Percentiles rank a stretch among this genome's conserved stretches.
phyloP scores from a whole-genome alignment of 2,329 filamentous ascomycete genomes.

The Pezicula radicicola region DNA sequence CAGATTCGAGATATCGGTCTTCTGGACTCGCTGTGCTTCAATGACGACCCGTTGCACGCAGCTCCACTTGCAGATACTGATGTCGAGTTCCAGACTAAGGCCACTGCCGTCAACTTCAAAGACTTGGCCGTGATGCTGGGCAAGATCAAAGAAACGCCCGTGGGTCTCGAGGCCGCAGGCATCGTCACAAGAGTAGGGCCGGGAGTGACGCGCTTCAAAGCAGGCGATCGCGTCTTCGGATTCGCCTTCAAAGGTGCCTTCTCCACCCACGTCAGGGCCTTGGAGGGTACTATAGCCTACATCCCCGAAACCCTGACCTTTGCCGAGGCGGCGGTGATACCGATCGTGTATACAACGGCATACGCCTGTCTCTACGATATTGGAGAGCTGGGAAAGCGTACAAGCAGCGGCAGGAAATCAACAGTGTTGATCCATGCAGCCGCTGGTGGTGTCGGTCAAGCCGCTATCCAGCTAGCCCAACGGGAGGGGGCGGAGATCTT shows the following conservation, averaged over 20 bases:
- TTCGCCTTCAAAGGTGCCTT: conserved; percentile 25
- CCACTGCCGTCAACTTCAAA: conserved; percentile 39
- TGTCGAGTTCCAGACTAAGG: conserved; percentile 33
- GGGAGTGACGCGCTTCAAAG: not conserved
- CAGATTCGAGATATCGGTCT: conserved; percentile 8
- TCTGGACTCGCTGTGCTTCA: conserved; percentile 11
- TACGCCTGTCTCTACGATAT: conserved; percentile 10
- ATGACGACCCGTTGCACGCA: conserved; percentile 2
- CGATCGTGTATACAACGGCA: conserved; percentile 10
- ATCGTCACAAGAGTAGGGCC: conserved; percentile 9
- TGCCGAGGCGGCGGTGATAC: conserved; percentile 12
- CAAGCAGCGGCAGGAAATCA: conserved; percentile 12
- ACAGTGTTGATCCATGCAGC: conserved; percentile 29
- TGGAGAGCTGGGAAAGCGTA: not conserved
- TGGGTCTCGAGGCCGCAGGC: conserved; percentile 10
- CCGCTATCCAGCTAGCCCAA: conserved; percentile 26
- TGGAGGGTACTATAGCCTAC: conserved; percentile 15
- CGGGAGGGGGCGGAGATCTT: conserved; percentile 23
- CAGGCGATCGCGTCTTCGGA: conserved; percentile 14
- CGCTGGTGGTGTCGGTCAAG: conserved; percentile 28
- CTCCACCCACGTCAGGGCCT: conserved; percentile 25
- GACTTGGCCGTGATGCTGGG: conserved; percentile 36
- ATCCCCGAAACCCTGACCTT: conserved; percentile 9
- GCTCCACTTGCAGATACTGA: conserved; percentile 18
- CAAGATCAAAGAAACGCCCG: conserved; percentile 1